These are phyloP conservation scores for Talaromyces sp. DNA, from an alignment of 2,329 filamentous ascomycete species.

Conservation along the genomic window DNA sequence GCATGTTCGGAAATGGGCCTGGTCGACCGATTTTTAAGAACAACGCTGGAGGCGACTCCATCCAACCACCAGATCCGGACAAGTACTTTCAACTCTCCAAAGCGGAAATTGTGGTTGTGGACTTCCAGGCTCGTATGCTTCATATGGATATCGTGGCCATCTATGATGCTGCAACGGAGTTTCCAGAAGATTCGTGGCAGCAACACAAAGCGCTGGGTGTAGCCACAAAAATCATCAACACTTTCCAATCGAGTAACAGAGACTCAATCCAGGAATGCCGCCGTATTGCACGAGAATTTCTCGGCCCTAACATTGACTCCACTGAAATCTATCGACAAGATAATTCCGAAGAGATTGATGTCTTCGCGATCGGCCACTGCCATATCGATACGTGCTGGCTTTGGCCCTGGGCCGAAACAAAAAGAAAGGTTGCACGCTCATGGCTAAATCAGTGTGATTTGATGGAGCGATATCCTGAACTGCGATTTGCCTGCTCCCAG, in stretches of 20 bases:
- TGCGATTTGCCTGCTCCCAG: conserved; percentile 87
- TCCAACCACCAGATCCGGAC: conserved; percentile 85
- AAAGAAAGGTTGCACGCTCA: conserved; percentile 89
- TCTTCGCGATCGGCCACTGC: conserved; percentile 90
- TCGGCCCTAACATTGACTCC: conserved; percentile 78
- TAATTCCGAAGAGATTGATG: conserved; percentile 62
- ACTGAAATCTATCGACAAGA: conserved; percentile 70
- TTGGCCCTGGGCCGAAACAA: conserved; percentile 97
- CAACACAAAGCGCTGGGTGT: conserved; percentile 81
- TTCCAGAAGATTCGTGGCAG: conserved; percentile 83
- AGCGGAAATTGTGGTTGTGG: conserved; percentile 86
- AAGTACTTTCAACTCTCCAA: conserved; percentile 72
- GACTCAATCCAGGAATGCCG: conserved; percentile 76
- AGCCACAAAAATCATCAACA: conserved; percentile 83
- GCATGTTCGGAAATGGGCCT: conserved; percentile 93
- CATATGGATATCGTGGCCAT: conserved; percentile 15
- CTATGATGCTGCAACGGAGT: conserved; percentile 81
- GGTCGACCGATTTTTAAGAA: conserved; percentile 12
- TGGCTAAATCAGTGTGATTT: conserved; percentile 97
- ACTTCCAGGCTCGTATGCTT: conserved; percentile 63
- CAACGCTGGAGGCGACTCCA: conserved; percentile 67
- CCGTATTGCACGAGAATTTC: conserved; percentile 76
- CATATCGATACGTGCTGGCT: conserved; percentile 99
- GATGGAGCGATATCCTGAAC: conserved; percentile 91
- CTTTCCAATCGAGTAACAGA: conserved; percentile 75